Base-by-base conservation (phyloP, 169 alveolate species). In the Cytauxzoon felis region DNA sequence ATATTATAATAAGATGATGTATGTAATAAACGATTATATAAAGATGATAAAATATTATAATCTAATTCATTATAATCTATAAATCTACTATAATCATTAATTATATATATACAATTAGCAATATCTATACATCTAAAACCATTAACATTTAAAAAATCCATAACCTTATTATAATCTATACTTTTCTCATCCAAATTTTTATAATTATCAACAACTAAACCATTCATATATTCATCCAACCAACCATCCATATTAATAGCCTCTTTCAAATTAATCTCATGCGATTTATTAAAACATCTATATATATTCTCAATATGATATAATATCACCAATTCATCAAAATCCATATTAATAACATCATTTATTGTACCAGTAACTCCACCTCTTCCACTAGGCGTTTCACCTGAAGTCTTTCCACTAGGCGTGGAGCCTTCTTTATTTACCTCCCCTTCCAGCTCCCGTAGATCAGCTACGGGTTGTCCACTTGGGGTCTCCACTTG, bases 71-170 rank as follows among this genome's bases (percentile, higher is more conserved):
- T 18, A 3, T 16, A 38, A 23, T 47, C 24, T 0, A 19, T 38
- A 29, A 54, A 66, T 1, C 78, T 26, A 7, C 62, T 1, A 18
- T 66, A 66, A 30, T 66, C 78, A 7, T 8, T 11, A 8, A 66
- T 7, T 1, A 52, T 58, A 4, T 7, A 47, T 1, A 66, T 54
- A 30, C 56, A n/a, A 0, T 29, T 33, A 7, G 73, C 40, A 9
- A 66, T 27, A 19, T 66, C 78, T 5, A 30, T 23, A 1, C n/a
- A n/a, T n/a, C n/a, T n/a, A n/a, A n/a, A n/a, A n/a, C 54, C 73
- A 1, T 32, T n/a, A 2, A 51, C 42, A 21, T 40, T 0, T 6
- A 1, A 23, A 8, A 30, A 11, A 13, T 24, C 6, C 5, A 1
- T 9, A 0, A 8, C 5, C 24, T 32, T 38, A 13, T n/a, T 38